Percentiles rank a stretch among this genome's conserved stretches.
These are phyloP conservation scores for Elsinoe australis DNA, from an alignment of 2,329 filamentous ascomycete genomes.

Conservation along the genomic window DNA sequence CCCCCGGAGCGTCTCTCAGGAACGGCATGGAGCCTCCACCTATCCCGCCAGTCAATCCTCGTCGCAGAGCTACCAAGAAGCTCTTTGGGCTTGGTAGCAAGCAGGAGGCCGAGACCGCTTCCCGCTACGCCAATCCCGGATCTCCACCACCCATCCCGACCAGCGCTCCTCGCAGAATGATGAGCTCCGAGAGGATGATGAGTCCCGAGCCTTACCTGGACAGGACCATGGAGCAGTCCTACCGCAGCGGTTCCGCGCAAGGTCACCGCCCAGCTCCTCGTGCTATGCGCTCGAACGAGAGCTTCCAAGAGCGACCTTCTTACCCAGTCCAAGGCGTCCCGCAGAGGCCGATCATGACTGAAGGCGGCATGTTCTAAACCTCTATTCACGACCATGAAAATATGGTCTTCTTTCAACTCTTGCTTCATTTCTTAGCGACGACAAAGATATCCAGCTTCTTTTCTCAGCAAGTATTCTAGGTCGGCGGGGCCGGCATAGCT, in stretches of 20 bases:
- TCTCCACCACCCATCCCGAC: constrained; percentile 12
- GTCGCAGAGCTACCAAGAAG: constrained; percentile 41
- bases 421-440: not conserved
- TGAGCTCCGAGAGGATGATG: constrained; percentile 11
- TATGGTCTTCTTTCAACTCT: not conserved
- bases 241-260: constrained; percentile 5
- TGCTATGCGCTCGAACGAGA: constrained; percentile 15
- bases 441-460: constrained; percentile 10
- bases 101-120: not conserved
- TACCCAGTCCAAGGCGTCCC: constrained; percentile 18
- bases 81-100: constrained; percentile 26
- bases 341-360: constrained; percentile 19
- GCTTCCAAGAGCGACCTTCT: constrained; percentile 4
- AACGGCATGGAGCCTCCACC: constrained; percentile 47
- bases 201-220: constrained; percentile 4
- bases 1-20: constrained; percentile 47
- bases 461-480: not conserved
- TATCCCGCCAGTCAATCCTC: constrained; percentile 53
- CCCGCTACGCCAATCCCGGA: constrained; percentile 13
- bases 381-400: not conserved
- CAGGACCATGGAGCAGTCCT: constrained; percentile 1
- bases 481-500: constrained; percentile 10
- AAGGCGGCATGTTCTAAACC: constrained; percentile 20
- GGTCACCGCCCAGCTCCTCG: constrained; percentile 3
- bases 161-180: constrained; percentile 5